Evolutionary conservation across 1,139 yeast genomes (phyloP), one percentile per base, ranked within the genome.

Genomic region (Taiozyma sp.): DNA sequence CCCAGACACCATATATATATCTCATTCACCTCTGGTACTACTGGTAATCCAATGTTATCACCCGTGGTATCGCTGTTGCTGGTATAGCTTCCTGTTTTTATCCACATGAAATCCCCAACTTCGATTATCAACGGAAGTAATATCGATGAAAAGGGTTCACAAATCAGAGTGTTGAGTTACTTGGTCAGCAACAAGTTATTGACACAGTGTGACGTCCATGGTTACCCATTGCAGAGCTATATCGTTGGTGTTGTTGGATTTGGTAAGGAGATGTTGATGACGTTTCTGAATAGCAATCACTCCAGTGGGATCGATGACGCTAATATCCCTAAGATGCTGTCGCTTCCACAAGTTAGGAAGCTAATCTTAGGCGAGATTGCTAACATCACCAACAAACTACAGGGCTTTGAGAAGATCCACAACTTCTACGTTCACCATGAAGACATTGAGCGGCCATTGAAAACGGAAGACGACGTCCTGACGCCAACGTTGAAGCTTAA

Each of bases 211-310:
- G 84, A 76, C 64, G 79, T 81, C 14, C 80, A 84, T 62, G 95
- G 95, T 10, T 82, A 84, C 60, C 78, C 91, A 0, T 66, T 80
- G 32, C 72, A 81, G 60, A 74, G 79, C 7, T 84, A 64, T 59
- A 70, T 87, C 57, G 86, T 87, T n/a, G 92, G 83, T n/a, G 68
- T 51, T n/a, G 70, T 80, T 32, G 92, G 92, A n/a, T 70, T 87
- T 54, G 87, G 84, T 49, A 38, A n/a, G 28, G 51, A 48, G n/a
- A 28, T 51, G 32, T 22, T 54, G 84, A 82, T 81, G 70, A 81
- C 81, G 67, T 81, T 83, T 68, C 80, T 81, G 73, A 82, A 82
- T 68, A 73, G 43, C 10, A 47, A 48, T 32, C 34, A 53, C 12
- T 43, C 55, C 4, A 46, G 43, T 14, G 47, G 54, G 8, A 23